phyloP scores from a whole-genome alignment of 2,329 filamentous ascomycete genomes.

The Botrytis squamosa region DNA sequence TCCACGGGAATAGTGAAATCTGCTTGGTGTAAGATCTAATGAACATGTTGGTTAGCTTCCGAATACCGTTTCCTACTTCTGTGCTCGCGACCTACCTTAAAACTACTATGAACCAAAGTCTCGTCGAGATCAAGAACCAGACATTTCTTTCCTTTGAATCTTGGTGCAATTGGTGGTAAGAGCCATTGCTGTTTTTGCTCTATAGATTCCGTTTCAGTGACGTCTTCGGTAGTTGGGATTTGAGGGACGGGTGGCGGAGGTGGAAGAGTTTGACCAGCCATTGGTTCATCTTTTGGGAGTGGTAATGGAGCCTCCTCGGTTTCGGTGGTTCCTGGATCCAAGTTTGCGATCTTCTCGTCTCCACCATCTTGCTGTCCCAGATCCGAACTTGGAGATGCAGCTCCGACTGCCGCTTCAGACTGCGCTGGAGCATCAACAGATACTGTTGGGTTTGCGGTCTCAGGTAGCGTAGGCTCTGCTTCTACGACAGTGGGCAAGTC shows the following conservation, averaged over 20 bases:
- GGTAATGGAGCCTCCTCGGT: slow-evolving; percentile 31
- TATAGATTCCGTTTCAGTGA: slow-evolving; percentile 28
- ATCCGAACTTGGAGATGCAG: slow-evolving; percentile 5
- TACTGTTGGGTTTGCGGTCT: slow-evolving; percentile 27
- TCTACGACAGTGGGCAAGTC: slow-evolving; percentile 37
- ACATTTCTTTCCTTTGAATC: slow-evolving; percentile 86
- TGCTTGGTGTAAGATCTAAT: slow-evolving; percentile 89
- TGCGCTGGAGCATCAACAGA: slow-evolving; percentile 21
- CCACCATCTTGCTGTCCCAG: slow-evolving; percentile 30
- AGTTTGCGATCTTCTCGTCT: slow-evolving; percentile 32
- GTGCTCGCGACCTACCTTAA: slow-evolving; percentile 67
- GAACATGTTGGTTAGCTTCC: not conserved
- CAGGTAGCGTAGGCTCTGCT: slow-evolving; percentile 31
- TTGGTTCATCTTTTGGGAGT: slow-evolving; percentile 29
- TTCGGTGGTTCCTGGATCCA: slow-evolving; percentile 29
- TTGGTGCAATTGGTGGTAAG: slow-evolving; percentile 76
- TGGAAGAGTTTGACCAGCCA: slow-evolving; percentile 28
- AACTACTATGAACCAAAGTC: slow-evolving; percentile 96
- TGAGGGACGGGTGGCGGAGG: slow-evolving; percentile 34
- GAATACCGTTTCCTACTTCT: slow-evolving; percentile 14
- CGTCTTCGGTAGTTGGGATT: slow-evolving; percentile 31
- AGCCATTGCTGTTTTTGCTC: slow-evolving; percentile 48
- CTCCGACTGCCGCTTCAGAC: not conserved
- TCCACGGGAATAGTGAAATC: slow-evolving; percentile 99
- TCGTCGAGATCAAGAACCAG: slow-evolving; percentile 94